Conservation (phyloP, 2,329 filamentous ascomycete genomes). For the Calonectria crousiana region DNA sequence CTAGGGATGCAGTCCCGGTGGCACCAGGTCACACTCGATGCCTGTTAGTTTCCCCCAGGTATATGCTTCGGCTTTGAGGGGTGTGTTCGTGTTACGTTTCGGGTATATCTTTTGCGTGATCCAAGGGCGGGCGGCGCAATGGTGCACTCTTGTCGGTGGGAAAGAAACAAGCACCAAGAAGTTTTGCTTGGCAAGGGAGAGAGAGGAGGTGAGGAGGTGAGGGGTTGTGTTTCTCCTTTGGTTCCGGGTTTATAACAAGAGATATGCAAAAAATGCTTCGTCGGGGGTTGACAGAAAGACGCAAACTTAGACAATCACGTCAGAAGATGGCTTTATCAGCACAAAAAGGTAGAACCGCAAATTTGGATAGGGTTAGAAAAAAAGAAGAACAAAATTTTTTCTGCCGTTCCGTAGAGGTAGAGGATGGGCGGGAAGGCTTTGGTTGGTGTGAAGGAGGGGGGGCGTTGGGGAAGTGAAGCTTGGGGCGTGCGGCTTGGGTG, state of each 20-base stretch:
- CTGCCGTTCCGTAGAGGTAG: background rate
- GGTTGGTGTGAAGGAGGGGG: background rate
- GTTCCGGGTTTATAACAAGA: conserved; percentile 8
- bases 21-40: conserved; percentile 29
- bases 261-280: background rate
- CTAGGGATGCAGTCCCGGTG: conserved; percentile 31
- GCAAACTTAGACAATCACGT: conserved; percentile 31
- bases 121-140: conserved; percentile 19
- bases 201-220: background rate
- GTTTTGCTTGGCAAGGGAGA: background rate
- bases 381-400: conserved; percentile 26
- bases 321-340: conserved; percentile 26
- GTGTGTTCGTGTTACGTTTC: conserved; percentile 16
- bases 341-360: background rate
- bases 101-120: conserved; percentile 40
- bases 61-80: background rate
- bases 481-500: conserved; percentile 1
- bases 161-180: background rate
- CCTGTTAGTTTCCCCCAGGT: conserved; percentile 4
- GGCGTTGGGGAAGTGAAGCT: conserved; percentile 6
- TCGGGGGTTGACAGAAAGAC: background rate
- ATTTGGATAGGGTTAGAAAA: background rate
- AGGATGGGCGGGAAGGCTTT: conserved; percentile 1
- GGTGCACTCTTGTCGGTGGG: background rate
- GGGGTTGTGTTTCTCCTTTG: background rate